Percentiles rank a stretch among this genome's conserved stretches.
These are phyloP conservation scores for Leccinum subgranulosum DNA, from an alignment of 768 basidiomycete species.

Conservation along the genomic window DNA sequence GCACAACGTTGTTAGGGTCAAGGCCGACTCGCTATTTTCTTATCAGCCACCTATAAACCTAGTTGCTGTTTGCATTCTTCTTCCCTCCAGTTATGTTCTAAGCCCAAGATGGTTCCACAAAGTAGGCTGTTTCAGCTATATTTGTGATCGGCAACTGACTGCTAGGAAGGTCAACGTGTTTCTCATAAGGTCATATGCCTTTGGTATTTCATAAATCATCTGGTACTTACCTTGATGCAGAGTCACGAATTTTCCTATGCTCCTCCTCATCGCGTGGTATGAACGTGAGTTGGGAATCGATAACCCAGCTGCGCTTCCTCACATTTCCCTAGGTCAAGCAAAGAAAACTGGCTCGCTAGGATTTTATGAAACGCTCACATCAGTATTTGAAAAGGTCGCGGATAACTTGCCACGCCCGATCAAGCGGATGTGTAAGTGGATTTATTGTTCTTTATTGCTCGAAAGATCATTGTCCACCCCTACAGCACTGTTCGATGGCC, in stretches of 20 bases:
- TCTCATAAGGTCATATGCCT: slow-evolving; percentile 61
- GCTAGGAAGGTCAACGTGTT: slow-evolving; percentile 73
- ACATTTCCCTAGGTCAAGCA: slow-evolving; percentile 45
- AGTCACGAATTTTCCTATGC: slow-evolving; percentile 78
- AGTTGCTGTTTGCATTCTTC: slow-evolving; percentile 79
- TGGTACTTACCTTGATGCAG: slow-evolving; percentile 33
- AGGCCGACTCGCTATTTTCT: slow-evolving; percentile 88
- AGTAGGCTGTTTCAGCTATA: slow-evolving; percentile 37
- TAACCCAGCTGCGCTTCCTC: background rate
- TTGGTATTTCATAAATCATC: background rate
- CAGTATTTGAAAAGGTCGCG: slow-evolving; percentile 63
- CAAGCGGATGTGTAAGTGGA: slow-evolving; percentile 66
- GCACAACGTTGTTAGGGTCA: slow-evolving; percentile 50
- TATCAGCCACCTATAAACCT: slow-evolving; percentile 95
- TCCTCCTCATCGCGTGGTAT: slow-evolving; percentile 78
- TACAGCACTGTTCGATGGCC: slow-evolving; percentile 76
- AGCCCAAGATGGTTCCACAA: slow-evolving; percentile 98
- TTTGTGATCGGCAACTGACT: slow-evolving; percentile 15
- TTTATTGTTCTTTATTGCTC: background rate
- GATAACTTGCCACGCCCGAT: slow-evolving; percentile 76
- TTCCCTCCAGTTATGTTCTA: slow-evolving; percentile 84
- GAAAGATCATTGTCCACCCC: background rate
- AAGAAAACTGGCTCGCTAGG: slow-evolving; percentile 61
- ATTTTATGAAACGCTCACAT: slow-evolving; percentile 70
- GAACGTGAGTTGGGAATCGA: slow-evolving; percentile 47